Conservation (phyloP, 1,284 basidiomycete species). For the Puccinia coronata region DNA sequence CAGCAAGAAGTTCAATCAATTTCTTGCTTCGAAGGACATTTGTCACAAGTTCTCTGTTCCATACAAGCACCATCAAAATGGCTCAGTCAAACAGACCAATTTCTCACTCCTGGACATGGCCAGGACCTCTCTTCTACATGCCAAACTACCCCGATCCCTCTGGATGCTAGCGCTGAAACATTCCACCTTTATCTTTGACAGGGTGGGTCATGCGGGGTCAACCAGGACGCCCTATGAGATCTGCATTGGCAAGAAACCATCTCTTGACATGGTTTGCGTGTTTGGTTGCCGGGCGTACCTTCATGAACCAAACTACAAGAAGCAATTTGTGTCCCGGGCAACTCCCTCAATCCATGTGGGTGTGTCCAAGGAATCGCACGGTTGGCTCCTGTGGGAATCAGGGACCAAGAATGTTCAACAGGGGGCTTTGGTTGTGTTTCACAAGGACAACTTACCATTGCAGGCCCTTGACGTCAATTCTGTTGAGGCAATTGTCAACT, state of each 20-base stretch:
- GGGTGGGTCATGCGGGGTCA: neutral
- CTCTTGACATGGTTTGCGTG: too few species aligned
- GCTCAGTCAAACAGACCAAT: neutral
- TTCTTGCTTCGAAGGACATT: neutral
- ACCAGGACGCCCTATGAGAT: neutral
- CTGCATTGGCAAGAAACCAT: too few species aligned
- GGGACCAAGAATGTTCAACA: too few species aligned
- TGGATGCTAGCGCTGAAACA: neutral
- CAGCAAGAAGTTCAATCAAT: too few species aligned
- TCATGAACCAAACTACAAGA: too few species aligned
- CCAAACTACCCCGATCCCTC: neutral
- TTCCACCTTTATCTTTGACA: neutral
- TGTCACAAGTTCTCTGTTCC: neutral
- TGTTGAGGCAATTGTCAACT: too few species aligned
- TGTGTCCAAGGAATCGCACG: too few species aligned
- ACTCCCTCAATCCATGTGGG: neutral
- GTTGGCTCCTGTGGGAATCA: too few species aligned
- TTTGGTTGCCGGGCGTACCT: too few species aligned
- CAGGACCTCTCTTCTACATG: neutral
- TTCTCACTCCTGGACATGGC: neutral
- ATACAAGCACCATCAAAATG: constrained; percentile 33
- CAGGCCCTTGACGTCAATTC: too few species aligned
- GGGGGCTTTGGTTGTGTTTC: too few species aligned
- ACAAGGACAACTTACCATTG: neutral
- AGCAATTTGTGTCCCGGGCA: too few species aligned